These are phyloP conservation scores for Bruguiera sexangula DNA, from an alignment of 345 rosid species.

Conservation along the genomic window DNA sequence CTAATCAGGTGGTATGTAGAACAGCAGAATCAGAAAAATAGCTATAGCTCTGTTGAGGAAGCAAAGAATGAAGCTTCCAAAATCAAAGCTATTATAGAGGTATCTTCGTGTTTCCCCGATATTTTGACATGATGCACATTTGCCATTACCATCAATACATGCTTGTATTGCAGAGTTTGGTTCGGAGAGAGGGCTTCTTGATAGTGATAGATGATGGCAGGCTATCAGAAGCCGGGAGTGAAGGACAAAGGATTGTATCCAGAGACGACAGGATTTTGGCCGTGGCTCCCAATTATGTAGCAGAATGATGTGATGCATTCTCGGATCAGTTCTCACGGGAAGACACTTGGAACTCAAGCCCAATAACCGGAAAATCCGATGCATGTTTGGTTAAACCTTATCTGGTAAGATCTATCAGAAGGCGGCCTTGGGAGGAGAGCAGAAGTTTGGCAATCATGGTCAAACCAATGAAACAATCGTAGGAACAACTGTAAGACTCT, in stretches of 20 bases:
- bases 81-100: slow-evolving; percentile 87
- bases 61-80: slow-evolving; percentile 61
- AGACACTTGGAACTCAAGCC: too few relatives aligned
- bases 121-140: neutral
- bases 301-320: slow-evolving; percentile 44
- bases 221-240: slow-evolving; percentile 41
- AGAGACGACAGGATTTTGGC: slow-evolving; percentile 79
- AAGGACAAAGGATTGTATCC: slow-evolving; percentile 43
- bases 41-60: slow-evolving; percentile 62
- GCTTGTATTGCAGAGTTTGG: slow-evolving; percentile 60
- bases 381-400: neutral
- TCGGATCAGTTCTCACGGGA: neutral
- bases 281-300: slow-evolving; percentile 80
- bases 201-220: slow-evolving; percentile 75
- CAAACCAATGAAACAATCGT: too few relatives aligned
- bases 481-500: too few relatives aligned
- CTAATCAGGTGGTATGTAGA: slow-evolving; percentile 81
- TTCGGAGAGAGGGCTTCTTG: slow-evolving; percentile 77
- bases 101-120: slow-evolving; percentile 2
- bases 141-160: neutral
- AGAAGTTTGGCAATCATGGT: too few relatives aligned
- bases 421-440: too few relatives aligned
- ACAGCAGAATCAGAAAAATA: slow-evolving; percentile 83
- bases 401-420: too few relatives aligned
- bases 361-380: neutral